Evolutionary conservation across 176 grass and related monocot genomes (phyloP), one percentile per base, ranked within the genome.

Genomic region (Avena insularis): DNA sequence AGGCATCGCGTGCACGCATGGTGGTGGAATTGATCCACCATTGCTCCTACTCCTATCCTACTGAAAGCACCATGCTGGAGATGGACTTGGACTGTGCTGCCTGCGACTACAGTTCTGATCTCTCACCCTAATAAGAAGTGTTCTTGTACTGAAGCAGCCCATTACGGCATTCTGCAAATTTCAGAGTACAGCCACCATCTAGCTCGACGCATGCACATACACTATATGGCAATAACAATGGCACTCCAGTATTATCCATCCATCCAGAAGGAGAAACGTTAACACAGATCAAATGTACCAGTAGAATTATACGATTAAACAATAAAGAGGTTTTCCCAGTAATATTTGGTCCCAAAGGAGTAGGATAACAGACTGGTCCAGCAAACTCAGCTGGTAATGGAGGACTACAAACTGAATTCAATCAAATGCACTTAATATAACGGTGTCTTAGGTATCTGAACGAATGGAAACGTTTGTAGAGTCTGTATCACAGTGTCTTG

Each of bases 361-460:
- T 5, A 55, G 3, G 53, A 17, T 55, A 54, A 54, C 13, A 4
- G 4, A 55, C 7, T 17, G 4, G 8, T 21, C 55, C 40, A 43
- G 40, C 40, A 0, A 71, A 72, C 27, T 48, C 77, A 79, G 13
- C 6, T 3, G 21, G 73, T 16, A 86, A 54, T 48, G 16, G 10
- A 79, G 43, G 54, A 71, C 12, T 72, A 57, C 16, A 54, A 61
- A 36, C 58, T 56, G 13, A 53, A 75, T 50, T 50, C 12, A 2
- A 20, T 75, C 9, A 79, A 80, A 84, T 80, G 47, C 19, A 0
- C 50, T 68, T 75, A 55, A 84, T 63, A 75, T 83, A 69, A 29
- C 57, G 43, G 6, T 51, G 64, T 66, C 57, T 57, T 11, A 70
- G 25, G 16, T 40, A 49, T 16, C n/a, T 57, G 12, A 66, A 81